Conservation (phyloP, 345 rosid genomes). For the Geranium brycei region DNA sequence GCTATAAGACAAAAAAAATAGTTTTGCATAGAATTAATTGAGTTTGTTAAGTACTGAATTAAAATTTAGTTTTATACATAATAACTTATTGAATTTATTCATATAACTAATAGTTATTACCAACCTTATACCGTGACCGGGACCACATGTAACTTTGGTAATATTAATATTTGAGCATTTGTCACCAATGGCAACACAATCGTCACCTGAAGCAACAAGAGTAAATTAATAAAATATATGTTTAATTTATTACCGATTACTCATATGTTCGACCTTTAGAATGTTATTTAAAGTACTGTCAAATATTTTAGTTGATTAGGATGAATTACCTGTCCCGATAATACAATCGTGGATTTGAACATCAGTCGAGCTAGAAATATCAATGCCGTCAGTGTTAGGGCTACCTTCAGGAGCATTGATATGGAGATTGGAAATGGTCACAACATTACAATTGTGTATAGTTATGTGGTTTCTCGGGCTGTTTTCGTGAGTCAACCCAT, state of each 20-base stretch:
- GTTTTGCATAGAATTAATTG: not conserved
- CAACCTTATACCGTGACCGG: conserved; percentile 96
- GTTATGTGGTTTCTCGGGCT: not conserved
- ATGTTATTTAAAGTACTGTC: not conserved
- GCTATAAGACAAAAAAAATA: conserved; percentile 7
- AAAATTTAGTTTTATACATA: too few species aligned
- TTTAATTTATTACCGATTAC: not conserved
- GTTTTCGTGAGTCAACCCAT: not conserved
- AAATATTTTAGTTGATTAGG: not conserved
- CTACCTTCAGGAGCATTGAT: conserved; percentile 40
- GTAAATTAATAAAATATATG: not conserved
- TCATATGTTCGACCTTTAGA: not conserved
- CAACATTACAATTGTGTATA: not conserved
- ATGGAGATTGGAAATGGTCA: not conserved
- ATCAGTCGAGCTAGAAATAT: conserved; percentile 50
- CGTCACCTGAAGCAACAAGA: conserved; percentile 49
- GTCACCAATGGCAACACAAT: conserved; percentile 75
- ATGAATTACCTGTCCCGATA: conserved; percentile 51
- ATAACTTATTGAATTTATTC: too few species aligned
- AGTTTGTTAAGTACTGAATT: too few species aligned
- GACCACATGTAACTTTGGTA: conserved; percentile 74
- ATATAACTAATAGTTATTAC: not conserved
- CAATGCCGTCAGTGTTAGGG: conserved; percentile 92
- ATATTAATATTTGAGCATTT: conserved; percentile 72
- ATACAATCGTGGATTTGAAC: conserved; percentile 41